phyloP scores from a whole-genome alignment of 306 rosid species.

The Acacia acuminata region DNA sequence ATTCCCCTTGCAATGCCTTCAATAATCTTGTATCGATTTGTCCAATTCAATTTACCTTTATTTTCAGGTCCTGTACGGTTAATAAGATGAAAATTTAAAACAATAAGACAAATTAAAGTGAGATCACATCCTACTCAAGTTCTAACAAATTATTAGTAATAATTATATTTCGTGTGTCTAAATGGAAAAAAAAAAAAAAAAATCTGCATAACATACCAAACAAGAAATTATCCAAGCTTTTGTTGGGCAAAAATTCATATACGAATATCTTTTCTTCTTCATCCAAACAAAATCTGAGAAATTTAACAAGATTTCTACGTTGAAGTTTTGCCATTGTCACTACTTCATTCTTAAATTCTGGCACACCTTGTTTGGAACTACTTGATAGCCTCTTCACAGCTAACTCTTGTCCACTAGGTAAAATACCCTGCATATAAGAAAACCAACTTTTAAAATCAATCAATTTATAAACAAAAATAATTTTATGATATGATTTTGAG shows the following conservation, averaged over 20 bases:
- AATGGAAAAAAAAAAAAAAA: neutral
- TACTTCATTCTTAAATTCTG: conserved; percentile 44
- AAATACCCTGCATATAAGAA: conserved; percentile 28
- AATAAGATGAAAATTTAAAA: neutral
- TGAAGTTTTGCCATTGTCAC: conserved; percentile 23
- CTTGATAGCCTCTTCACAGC: conserved; percentile 49
- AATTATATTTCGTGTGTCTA: neutral
- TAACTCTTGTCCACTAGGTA: conserved; percentile 29
- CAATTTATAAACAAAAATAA: neutral
- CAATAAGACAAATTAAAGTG: neutral
- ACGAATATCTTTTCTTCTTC: neutral
- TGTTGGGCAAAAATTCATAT: neutral
- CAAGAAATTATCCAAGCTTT: neutral
- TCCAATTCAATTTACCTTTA: neutral
- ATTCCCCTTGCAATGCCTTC: neutral
- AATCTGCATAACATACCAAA: neutral
- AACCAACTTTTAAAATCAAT: neutral
- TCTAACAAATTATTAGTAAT: neutral
- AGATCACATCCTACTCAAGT: neutral
- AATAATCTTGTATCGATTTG: neutral
- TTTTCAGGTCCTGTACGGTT: neutral
- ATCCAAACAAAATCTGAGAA: neutral
- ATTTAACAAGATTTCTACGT: neutral
- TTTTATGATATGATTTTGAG: neutral
- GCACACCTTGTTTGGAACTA: conserved; percentile 33